These are phyloP conservation scores for Annulohypoxylon maeteangense DNA, from an alignment of 495 filamentous ascomycete species.

Conservation along the genomic window DNA sequence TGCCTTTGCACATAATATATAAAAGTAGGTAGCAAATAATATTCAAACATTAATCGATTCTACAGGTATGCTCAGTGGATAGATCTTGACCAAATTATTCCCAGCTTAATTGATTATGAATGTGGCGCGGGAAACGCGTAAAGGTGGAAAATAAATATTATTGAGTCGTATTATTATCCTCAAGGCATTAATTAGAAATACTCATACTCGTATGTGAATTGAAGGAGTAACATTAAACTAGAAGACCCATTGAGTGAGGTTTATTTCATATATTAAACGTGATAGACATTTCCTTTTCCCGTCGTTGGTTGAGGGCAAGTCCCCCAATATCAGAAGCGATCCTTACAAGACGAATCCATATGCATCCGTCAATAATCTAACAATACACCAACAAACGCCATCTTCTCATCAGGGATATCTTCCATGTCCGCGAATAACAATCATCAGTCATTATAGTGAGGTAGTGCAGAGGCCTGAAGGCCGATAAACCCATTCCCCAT, in stretches of 20 bases:
- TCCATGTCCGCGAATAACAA: neutral
- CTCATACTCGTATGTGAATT: neutral
- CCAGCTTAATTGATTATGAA: too few relatives aligned
- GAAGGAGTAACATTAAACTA: neutral
- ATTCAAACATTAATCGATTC: too few relatives aligned
- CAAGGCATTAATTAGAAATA: neutral
- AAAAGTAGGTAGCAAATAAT: too few relatives aligned
- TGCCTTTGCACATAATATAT: too few relatives aligned
- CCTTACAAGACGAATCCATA: neutral
- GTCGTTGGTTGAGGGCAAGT: neutral
- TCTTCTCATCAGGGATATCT: slow-evolving; percentile 3
- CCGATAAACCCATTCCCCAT: neutral
- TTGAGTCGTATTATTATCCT: neutral
- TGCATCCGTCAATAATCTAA: slow-evolving; percentile 14
- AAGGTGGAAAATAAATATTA: neutral
- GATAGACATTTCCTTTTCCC: too few relatives aligned
- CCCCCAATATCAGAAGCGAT: neutral
- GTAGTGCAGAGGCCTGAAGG: neutral
- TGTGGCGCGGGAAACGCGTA: too few relatives aligned
- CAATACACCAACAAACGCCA: slow-evolving; percentile 19
- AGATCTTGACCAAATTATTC: too few relatives aligned
- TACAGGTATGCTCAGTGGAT: too few relatives aligned
- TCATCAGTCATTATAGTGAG: slow-evolving; percentile 45
- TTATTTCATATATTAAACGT: neutral
- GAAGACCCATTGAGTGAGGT: neutral